Base-by-base conservation (phyloP, 306 rosid species). In the Urtica urens region DNA sequence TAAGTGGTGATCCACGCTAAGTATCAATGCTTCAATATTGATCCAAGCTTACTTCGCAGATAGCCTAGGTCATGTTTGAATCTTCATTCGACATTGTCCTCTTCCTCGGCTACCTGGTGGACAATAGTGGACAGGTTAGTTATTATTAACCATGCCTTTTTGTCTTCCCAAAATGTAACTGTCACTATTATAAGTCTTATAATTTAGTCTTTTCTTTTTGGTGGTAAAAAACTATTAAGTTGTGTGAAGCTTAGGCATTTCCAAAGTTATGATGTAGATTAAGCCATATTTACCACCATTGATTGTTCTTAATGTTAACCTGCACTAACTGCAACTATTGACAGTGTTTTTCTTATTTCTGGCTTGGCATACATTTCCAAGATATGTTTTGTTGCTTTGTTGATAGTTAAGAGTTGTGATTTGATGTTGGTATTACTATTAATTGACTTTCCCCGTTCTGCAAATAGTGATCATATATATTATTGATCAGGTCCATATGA, bases 41-140 rank as follows among this genome's bases (percentile, higher is more conserved):
- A 94, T 81, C 46, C 95, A 84, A 54, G 81, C 92, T n/a, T 51
- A 79, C 93, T 24, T 72, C 78, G 64, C 97, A 90, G 76, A 75
- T 84, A 61, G 78, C 93, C 7, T 71, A 90, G 68, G 76, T 72
- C 66, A 90, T 84, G 97, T 80, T 74, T 58, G 95, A 84, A 68
- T 78, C 83, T 59, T 80, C 97, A 49, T 38, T 83, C 62, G 95
- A 90, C 47, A 62, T 90, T 64, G 87, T 79, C 51, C 69, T 90
- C 61, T 84, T 90, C 64, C 71, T 90, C 40, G 72, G 81, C 66
- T 90, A 90, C 71, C 76, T 90, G 65, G 80, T 90, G 56, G 78
- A 71, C 67, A 69, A 68, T 58, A 55, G 92, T 38, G 92, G 84
- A 37, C 97, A 90, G 93, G 97, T 88, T 57, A 65, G 86, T 66